These are phyloP conservation scores for Dissophora ornata DNA, from an alignment of 192 early-diverging fungal species.

Conservation along the genomic window DNA sequence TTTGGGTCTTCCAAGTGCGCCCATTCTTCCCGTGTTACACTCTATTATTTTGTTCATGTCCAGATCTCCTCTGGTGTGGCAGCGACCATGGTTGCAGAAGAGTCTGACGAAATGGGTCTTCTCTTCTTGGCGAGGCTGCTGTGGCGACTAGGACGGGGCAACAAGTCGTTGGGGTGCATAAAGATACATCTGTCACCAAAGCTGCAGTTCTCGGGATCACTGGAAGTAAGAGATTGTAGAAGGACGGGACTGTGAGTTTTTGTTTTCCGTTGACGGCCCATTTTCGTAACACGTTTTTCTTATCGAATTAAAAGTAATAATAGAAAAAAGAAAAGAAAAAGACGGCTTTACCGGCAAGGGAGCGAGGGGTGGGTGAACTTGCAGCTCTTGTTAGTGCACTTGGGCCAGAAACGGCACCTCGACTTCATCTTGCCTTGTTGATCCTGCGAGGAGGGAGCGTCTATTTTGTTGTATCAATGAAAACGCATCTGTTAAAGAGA, in stretches of 20 bases:
- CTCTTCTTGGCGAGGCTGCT: slow-evolving; percentile 32
- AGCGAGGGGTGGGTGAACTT: slow-evolving; percentile 59
- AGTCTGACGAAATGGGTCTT: not conserved
- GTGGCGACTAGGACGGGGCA: slow-evolving; percentile 4
- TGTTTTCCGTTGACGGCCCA: not conserved
- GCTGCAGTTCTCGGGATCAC: slow-evolving; percentile 42
- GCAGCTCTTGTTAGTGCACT: slow-evolving; percentile 66
- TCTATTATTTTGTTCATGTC: not conserved
- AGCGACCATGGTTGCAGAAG: slow-evolving; percentile 28
- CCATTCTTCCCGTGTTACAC: not conserved
- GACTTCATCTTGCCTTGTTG: slow-evolving; percentile 39
- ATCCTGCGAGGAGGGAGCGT: not conserved
- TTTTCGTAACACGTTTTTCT: no score
- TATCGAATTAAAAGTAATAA: no score
- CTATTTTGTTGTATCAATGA: no score
- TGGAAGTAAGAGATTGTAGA: not conserved
- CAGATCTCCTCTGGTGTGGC: slow-evolving; percentile 16
- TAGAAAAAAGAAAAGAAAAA: no score
- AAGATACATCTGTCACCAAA: slow-evolving; percentile 48
- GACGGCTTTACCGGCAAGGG: slow-evolving; percentile 55
- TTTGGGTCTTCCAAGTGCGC: no score
- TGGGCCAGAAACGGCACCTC: slow-evolving; percentile 61
- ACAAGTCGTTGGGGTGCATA: slow-evolving; percentile 48
- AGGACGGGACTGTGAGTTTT: not conserved
- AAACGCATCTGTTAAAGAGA: no score